Percentiles rank a stretch among this genome's conserved stretches.
These are phyloP conservation scores for Candida golubevii DNA, from an alignment of 805 yeast species.

Conservation along the genomic window DNA sequence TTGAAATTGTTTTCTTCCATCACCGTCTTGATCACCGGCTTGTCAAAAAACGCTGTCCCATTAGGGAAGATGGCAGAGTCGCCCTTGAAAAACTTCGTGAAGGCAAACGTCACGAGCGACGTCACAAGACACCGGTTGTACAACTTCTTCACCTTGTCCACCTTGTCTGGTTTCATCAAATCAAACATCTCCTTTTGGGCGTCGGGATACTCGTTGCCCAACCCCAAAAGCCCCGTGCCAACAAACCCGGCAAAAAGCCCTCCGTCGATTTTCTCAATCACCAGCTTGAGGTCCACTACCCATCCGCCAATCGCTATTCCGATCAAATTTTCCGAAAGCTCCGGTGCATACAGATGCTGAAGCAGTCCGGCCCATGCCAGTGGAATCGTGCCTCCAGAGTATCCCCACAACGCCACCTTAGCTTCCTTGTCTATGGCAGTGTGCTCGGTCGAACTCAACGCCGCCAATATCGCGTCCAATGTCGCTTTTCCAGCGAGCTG, in stretches of 20 bases:
- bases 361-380: constrained; percentile 36
- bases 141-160: background rate
- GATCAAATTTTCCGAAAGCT: constrained; percentile 17
- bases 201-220: constrained; percentile 30
- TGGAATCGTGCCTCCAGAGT: constrained; percentile 38
- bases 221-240: constrained; percentile 28
- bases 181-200: constrained; percentile 4
- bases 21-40: constrained; percentile 3
- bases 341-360: constrained; percentile 36
- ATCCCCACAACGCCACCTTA: constrained; percentile 29
- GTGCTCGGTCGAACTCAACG: constrained; percentile 15
- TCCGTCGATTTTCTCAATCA: constrained; percentile 23
- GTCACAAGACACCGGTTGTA: constrained; percentile 7
- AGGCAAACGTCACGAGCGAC: constrained; percentile 3
- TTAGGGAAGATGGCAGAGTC: constrained; percentile 4
- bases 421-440: constrained; percentile 22
- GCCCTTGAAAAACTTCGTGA: constrained; percentile 7
- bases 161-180: background rate
- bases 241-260: constrained; percentile 27
- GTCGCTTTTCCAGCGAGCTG: constrained; percentile 27
- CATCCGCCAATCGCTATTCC: constrained; percentile 38
- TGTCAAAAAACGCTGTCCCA: constrained; percentile 6
- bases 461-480: constrained; percentile 30
- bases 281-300: constrained; percentile 30
- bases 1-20: constrained; percentile 3